phyloP scores from a whole-genome alignment of 495 filamentous ascomycete species.

The Patellaria atrata region DNA sequence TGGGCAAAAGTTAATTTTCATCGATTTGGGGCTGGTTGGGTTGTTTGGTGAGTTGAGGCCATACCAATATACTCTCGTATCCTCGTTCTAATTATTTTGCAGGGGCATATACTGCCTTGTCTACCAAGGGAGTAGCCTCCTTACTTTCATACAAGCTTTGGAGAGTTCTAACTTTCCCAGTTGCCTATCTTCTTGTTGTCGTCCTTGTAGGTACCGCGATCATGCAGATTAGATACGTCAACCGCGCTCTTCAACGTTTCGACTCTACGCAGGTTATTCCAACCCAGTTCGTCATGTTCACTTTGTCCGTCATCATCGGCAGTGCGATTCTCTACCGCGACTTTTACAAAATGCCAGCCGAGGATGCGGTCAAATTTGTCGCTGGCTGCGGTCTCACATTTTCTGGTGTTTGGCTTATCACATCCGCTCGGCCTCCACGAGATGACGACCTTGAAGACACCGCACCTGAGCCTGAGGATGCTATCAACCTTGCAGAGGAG shows the following conservation, averaged over 20 bases:
- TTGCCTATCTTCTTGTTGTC: slow-evolving; percentile 70
- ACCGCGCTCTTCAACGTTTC: slow-evolving; percentile 86
- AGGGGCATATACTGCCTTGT: slow-evolving; percentile 90
- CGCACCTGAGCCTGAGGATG: slow-evolving; percentile 22
- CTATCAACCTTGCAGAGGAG: slow-evolving; percentile 17
- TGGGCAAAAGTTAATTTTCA: slow-evolving; percentile 70
- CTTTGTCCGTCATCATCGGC: slow-evolving; percentile 84
- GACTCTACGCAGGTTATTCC: slow-evolving; percentile 96
- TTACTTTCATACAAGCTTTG: slow-evolving; percentile 80
- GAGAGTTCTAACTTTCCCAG: slow-evolving; percentile 74
- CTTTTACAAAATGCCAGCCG: slow-evolving; percentile 61
- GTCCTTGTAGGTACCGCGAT: slow-evolving; percentile 71
- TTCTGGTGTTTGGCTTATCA: slow-evolving; percentile 87
- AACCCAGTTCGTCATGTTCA: slow-evolving; percentile 93
- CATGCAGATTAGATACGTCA: slow-evolving; percentile 92
- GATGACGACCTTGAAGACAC: slow-evolving; percentile 38
- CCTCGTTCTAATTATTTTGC: slow-evolving; percentile 5
- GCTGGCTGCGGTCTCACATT: slow-evolving; percentile 86
- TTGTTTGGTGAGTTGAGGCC: slow-evolving; percentile 67
- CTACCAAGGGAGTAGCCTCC: slow-evolving; percentile 92
- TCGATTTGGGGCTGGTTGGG: slow-evolving; percentile 85
- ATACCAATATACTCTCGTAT: neutral
- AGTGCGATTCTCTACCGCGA: slow-evolving; percentile 87
- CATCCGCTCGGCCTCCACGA: slow-evolving; percentile 41
- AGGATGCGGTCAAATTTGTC: slow-evolving; percentile 66